These are phyloP conservation scores for Pseudogymnoascus sp. DNA, from an alignment of 2,329 filamentous ascomycete species.

Conservation along the genomic window DNA sequence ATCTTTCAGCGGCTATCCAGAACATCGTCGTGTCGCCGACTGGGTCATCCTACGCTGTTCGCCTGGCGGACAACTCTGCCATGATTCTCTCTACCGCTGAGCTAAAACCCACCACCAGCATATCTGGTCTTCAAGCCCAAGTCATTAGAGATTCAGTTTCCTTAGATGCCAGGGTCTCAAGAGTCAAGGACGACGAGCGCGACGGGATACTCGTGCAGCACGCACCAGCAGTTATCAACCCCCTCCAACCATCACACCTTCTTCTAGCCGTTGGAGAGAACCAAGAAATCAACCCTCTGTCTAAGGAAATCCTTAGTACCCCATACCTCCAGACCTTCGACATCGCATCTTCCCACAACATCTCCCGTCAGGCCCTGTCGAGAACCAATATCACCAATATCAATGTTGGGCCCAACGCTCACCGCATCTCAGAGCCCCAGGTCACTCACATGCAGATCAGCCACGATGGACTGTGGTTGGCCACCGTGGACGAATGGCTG, in stretches of 20 bases:
- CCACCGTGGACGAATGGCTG: slow-evolving; percentile 84
- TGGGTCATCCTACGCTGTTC: slow-evolving; percentile 74
- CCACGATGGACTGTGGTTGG: slow-evolving; percentile 78
- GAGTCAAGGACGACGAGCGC: slow-evolving; percentile 31
- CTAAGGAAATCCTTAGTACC: slow-evolving; percentile 41
- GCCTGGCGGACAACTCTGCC: slow-evolving; percentile 83
- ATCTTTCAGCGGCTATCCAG: slow-evolving; percentile 77
- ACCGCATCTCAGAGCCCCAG: slow-evolving; percentile 66
- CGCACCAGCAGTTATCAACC: slow-evolving; percentile 55
- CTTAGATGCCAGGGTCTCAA: slow-evolving; percentile 44
- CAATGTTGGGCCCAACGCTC: slow-evolving; percentile 64
- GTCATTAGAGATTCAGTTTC: slow-evolving; percentile 41
- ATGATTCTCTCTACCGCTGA: slow-evolving; percentile 89
- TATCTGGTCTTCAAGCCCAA: slow-evolving; percentile 70
- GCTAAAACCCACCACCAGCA: slow-evolving; percentile 72
- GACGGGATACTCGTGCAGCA: slow-evolving; percentile 23
- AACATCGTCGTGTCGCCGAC: slow-evolving; percentile 72
- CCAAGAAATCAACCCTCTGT: slow-evolving; percentile 47
- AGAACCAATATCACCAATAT: slow-evolving; percentile 79
- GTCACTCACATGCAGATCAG: slow-evolving; percentile 69
- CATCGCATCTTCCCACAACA: slow-evolving; percentile 64
- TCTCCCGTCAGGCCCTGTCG: slow-evolving; percentile 81
- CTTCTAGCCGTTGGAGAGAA: slow-evolving; percentile 59
- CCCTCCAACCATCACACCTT: slow-evolving; percentile 52
- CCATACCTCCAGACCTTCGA: slow-evolving; percentile 78